phyloP scores from a whole-genome alignment of 768 basidiomycete species.

The Lactarius sanguifluus region DNA sequence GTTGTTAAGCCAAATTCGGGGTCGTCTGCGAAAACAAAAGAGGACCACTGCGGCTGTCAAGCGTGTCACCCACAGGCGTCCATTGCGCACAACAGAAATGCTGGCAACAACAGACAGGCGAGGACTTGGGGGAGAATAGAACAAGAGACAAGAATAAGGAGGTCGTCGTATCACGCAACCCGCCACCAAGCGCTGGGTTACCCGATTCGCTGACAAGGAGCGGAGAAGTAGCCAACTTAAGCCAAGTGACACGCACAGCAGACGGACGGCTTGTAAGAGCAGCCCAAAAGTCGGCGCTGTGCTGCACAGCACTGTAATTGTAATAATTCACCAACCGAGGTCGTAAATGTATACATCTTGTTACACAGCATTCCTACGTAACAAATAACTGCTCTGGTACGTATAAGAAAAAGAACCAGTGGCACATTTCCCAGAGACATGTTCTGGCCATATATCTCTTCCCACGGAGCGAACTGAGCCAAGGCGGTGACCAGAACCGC shows the following conservation, averaged over 20 bases:
- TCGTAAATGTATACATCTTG: background rate
- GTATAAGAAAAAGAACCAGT: background rate
- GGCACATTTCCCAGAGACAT: background rate
- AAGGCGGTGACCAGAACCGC: background rate
- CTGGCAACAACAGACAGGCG: background rate
- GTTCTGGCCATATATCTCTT: background rate
- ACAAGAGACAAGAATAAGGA: constrained; percentile 4
- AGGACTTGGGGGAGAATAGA: background rate
- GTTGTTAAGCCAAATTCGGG: background rate
- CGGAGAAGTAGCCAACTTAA: background rate
- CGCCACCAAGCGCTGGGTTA: background rate
- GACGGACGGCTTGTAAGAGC: background rate
- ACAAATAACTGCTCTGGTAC: background rate
- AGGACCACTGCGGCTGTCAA: background rate
- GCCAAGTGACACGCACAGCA: background rate
- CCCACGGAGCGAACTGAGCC: background rate
- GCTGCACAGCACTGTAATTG: background rate
- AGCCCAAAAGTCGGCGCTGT: background rate
- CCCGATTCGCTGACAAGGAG: constrained; percentile 14
- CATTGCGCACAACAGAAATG: background rate
- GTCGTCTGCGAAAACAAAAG: background rate
- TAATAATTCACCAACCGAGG: background rate
- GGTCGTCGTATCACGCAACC: background rate
- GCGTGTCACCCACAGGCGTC: background rate
- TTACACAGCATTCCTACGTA: background rate